Percentiles rank a stretch among this genome's conserved stretches.
Conservation (phyloP, 257 asterid species). For the Gardenia jasminoides region DNA sequence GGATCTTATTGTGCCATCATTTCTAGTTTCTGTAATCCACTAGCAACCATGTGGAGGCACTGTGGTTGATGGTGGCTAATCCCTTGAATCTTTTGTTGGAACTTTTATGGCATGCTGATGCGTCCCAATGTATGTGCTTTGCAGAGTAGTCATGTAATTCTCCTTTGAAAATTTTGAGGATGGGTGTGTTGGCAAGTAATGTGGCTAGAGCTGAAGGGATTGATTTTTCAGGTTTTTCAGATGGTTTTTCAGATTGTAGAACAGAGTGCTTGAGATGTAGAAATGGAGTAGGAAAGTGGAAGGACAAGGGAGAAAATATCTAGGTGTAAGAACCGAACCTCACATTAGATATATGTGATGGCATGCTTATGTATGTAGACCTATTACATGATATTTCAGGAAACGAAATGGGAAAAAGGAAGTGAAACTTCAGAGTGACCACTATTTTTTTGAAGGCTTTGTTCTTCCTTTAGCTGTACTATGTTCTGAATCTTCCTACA, state of each 20-base stretch:
- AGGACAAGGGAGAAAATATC: neutral
- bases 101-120: neutral
- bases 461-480: neutral
- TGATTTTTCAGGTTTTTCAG: neutral
- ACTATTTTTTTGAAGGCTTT: neutral
- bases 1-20: too few species aligned
- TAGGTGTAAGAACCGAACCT: neutral
- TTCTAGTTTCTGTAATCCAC: neutral
- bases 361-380: neutral
- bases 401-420: too few species aligned
- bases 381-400: neutral
- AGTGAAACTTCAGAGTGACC: too few species aligned
- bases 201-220: neutral
- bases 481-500: neutral
- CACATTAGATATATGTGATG: neutral
- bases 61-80: neutral
- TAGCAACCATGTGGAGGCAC: neutral
- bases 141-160: neutral
- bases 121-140: neutral
- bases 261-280: neutral
- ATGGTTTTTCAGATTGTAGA: neutral
- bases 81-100: neutral
- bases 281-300: neutral
- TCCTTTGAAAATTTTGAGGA: neutral
- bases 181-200: neutral